Evolutionary conservation across 176 grass and related monocot genomes (phyloP).

Genomic region (Oryza glumipatula): DNA sequence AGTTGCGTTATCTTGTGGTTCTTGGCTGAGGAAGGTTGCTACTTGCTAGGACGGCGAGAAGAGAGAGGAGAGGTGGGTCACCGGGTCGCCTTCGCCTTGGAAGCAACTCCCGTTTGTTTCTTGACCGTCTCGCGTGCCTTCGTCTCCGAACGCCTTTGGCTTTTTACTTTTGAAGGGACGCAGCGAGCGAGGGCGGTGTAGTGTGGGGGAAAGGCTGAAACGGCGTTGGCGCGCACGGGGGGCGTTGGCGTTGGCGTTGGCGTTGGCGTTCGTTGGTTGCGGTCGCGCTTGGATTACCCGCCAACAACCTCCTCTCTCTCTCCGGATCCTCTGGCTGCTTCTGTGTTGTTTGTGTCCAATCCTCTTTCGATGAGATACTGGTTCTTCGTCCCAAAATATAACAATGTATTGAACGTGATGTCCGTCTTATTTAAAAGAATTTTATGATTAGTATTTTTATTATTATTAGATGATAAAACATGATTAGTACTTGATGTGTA

Average conservation of each 20-base stretch:
- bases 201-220: not conserved
- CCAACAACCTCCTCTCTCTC: slow-evolving; percentile 29
- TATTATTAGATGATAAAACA: too few relatives aligned
- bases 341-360: too few relatives aligned
- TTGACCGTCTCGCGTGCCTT: slow-evolving; percentile 20
- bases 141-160: not conserved
- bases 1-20: slow-evolving; percentile 52
- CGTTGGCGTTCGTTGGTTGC: not conserved
- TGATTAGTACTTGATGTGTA: too few relatives aligned
- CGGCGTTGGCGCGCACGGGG: slow-evolving; percentile 10
- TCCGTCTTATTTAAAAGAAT: too few relatives aligned
- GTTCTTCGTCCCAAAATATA: too few relatives aligned
- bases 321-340: slow-evolving; percentile 19
- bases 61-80: not conserved
- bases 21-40: slow-evolving; percentile 15
- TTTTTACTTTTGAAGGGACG: not conserved
- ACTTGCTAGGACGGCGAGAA: not conserved
- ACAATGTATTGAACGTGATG: too few relatives aligned
- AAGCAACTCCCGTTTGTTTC: slow-evolving; percentile 47
- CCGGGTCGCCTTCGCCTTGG: slow-evolving; percentile 30
- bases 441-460: too few relatives aligned
- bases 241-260: too few relatives aligned
- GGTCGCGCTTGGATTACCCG: slow-evolving; percentile 15
- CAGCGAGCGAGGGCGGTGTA: not conserved
- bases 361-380: too few relatives aligned